Evolutionary conservation across 192 early-diverging fungal species (phyloP), one percentile per base, ranked within the genome.

Genomic region (Backusella tarrabulga): DNA sequence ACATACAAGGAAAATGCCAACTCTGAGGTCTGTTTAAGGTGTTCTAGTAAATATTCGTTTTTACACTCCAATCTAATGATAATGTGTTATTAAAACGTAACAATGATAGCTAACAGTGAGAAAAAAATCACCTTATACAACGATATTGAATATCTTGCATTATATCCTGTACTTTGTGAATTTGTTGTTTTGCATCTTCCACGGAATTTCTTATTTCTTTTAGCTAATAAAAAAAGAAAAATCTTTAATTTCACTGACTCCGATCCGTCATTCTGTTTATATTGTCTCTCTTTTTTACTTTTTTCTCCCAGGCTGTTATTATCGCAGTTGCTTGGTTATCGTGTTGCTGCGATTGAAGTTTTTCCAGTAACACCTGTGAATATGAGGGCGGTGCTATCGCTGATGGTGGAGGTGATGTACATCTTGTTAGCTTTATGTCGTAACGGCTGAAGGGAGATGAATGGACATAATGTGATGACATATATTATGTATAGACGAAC

Each of bases 11-110:
- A 60, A 60, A 60, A 9, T 12, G 54, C 54, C 21, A 60, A 11
- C 23, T 60, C 54, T 60, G 54, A 60, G 26, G 54, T 60, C 26
- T 60, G 54, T 26, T 60, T 68, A 32, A 68, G 29, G 1, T 68
- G 29, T 35, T 68, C 67, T 7, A 68, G 2, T 15, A 68, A 68
- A 35, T 68, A 68, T 35, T 68, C 67, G 21, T 68, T 68, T 68
- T 68, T 68, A 19, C 67, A 35, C 35, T 68, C 67, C 29, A 68
- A n/a, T 68, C 67, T 68, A 68, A 68, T n/a, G n/a, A 36, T n/a
- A 6, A 68, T 32, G 14, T 5, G 26, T 34, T 29, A 32, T 68
- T 63, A 29, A 63, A 32, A 26, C 23, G 29, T 29, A 17, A 21
- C 1, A 63, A 19, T 9, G n/a, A 63, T 14, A 14, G 11, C 3